Base-by-base conservation (phyloP, 345 rosid genomes). In the Dimocarpus longan region DNA sequence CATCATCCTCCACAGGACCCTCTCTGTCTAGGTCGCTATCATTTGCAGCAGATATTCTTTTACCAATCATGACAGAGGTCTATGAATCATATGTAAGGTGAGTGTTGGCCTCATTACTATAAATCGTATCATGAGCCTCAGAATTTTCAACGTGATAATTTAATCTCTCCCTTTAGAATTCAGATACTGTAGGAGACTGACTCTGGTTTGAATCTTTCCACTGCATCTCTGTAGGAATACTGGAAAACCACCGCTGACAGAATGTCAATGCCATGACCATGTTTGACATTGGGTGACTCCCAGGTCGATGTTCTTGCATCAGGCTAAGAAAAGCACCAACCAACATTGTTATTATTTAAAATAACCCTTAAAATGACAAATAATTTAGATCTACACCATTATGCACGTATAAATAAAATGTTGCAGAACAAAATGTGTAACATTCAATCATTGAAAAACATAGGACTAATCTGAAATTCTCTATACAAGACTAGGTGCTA, bases 41-140 rank as follows among this genome's bases (percentile, higher is more conserved):
- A 80, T 74, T 37, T 74, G 75, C 62, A 48, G 65, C 75, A 6
- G 80, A 65, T 26, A 57, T 19, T 74, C 74, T 76, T 83, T 84
- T 90, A 60, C 82, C 80, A 64, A 88, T 87, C 93, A 87, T 85
- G 82, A 95, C 88, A n/a, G 98, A 93, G 22, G 93, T 54, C 59
- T 85, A 89, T 43, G 98, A 90, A 71, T 78, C 83, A 71, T 70
- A 67, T 68, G 75, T 84, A 22, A 64, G 71, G 59, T 80, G 84
- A 75, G 86, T 75, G 54, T 74, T 81, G 19, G 87, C 81, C 43
- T 84, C 84, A 68, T 76, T 70, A 75, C 82, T 80, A 78, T 73
- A 75, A 76, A 74, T 50, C 0, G 86, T 67, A 83, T 82, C 80
- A 73, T 75, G 81, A 54, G 74, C 81, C 66, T 72, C 88, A 26